Base-by-base conservation (phyloP, 2,329 filamentous ascomycete genomes). In the Pseudogymnoascus sp. region DNA sequence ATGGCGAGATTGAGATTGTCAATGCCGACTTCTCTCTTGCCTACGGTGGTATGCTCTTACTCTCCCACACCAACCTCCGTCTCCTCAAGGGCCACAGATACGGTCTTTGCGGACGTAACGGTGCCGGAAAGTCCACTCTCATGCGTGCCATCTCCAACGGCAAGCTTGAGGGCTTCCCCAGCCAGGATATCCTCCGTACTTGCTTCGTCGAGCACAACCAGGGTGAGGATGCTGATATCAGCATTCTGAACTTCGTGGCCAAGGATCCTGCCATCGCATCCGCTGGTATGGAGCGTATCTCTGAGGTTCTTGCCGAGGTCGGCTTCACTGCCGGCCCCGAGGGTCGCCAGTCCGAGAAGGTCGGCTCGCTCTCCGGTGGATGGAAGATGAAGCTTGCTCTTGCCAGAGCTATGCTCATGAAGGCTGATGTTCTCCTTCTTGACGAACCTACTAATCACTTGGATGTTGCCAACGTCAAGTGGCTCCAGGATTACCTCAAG, bases 321-420 rank as follows among this genome's bases (percentile, higher is more conserved):
- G 96, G 96, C 47, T 99, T 99, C 79, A 96, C 90, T 21, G 78
- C 90, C 66, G 93, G 93, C 2, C 91, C 92, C 0, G 90, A 95
- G 69, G 95, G 93, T 65, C 87, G 91, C 65, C 95, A 97, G 77
- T 83, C 87, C 5, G 87, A 97, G 75, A 90, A 89, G 71, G 95
- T 99, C 65, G 95, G 95, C 70, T 97, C 93, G 19, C 79, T 99
- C 36, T 97, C 95, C 47, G 95, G 95, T 78, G 95, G 95, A 74
- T 99, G 95, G 95, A 97, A 97, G 85, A 99, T 99, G 95, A 99
- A 99, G 86, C 81, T 99, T 66, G 95, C 95, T 68, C 79, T 99
- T 76, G 95, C 95, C 62, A 87, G 95, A 72, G 95, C 95, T 68
- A 97, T 99, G 93, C 83, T 99, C 72, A 90, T 95, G 82, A 90